Evolutionary conservation across 352 stramenopile species (phyloP).

Genomic region (Globisporangium emineosum): DNA sequence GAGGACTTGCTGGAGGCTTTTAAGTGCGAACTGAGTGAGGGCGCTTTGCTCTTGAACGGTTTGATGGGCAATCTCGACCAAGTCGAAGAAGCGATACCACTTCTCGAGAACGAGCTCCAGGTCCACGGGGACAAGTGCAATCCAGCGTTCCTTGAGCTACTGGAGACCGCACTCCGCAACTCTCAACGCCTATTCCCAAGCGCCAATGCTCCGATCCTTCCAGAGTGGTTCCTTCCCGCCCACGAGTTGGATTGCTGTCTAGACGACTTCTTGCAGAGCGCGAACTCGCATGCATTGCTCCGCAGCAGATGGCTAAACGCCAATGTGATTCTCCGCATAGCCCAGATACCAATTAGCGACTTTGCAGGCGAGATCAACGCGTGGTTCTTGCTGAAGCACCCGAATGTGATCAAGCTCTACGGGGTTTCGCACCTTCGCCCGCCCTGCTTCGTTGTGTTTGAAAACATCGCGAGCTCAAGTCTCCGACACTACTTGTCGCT

Average conservation of each 20-base stretch:
- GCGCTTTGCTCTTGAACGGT: too few relatives aligned
- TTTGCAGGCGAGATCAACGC: not conserved
- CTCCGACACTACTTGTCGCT: not conserved
- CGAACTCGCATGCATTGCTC: not conserved
- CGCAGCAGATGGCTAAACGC: not conserved
- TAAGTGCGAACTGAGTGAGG: too few relatives aligned
- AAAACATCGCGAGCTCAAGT: not conserved
- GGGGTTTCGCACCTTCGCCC: constrained; percentile 14
- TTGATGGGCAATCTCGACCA: too few relatives aligned
- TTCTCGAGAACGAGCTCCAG: too few relatives aligned
- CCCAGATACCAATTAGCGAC: not conserved
- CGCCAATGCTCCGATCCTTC: not conserved
- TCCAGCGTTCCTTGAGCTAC: not conserved
- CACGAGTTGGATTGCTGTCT: constrained; percentile 37
- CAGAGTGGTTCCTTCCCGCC: constrained; percentile 67
- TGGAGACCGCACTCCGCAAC: not conserved
- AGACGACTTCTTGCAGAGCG: too few relatives aligned
- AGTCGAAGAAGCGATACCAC: too few relatives aligned
- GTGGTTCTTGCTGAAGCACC: constrained; percentile 24
- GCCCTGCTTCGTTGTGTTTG: not conserved
- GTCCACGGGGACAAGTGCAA: not conserved
- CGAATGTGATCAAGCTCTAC: constrained; percentile 16
- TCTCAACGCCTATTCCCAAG: too few relatives aligned
- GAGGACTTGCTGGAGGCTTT: too few relatives aligned
- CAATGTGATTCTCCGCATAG: not conserved